A percentile compares a stretch with the other conserved stretches of the same genome.
phyloP scores from a whole-genome alignment of 768 basidiomycete genomes.

The Collybiopsis luxurians region DNA sequence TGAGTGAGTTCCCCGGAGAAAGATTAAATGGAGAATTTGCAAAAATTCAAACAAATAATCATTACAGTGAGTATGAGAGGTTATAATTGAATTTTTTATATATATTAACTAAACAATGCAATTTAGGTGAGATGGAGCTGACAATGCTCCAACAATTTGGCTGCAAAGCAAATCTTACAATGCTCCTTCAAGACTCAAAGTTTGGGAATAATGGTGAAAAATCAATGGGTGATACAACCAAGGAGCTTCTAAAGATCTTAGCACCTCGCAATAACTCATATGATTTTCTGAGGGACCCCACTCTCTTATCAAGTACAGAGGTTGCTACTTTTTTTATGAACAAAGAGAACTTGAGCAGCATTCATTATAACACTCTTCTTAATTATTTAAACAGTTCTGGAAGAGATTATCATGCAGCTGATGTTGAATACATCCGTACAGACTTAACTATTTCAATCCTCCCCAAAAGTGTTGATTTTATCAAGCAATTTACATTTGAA shows the following conservation, averaged over 20 bases:
- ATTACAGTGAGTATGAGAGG: conserved; percentile 12
- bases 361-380: neutral
- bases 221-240: neutral
- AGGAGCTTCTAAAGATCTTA: conserved; percentile 1
- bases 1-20: conserved; percentile 16
- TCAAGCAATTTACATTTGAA: neutral
- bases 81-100: neutral
- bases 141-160: conserved; percentile 11
- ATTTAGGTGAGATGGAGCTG: conserved; percentile 15
- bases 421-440: neutral
- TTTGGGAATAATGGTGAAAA: neutral
- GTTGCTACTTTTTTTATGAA: neutral
- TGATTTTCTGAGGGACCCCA: neutral
- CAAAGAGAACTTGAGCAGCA: neutral
- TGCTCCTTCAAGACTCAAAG: conserved; percentile 3
- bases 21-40: conserved; percentile 12
- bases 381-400: neutral
- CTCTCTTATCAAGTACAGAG: neutral
- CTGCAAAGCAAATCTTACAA: conserved; percentile 6
- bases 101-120: neutral
- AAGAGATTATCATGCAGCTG: neutral
- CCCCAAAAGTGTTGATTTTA: neutral
- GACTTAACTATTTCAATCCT: neutral
- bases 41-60: conserved; percentile 13
- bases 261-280: neutral